Evolutionary conservation across 2,329 filamentous ascomycete species (phyloP).

Genomic region (Passalora sequoiae): DNA sequence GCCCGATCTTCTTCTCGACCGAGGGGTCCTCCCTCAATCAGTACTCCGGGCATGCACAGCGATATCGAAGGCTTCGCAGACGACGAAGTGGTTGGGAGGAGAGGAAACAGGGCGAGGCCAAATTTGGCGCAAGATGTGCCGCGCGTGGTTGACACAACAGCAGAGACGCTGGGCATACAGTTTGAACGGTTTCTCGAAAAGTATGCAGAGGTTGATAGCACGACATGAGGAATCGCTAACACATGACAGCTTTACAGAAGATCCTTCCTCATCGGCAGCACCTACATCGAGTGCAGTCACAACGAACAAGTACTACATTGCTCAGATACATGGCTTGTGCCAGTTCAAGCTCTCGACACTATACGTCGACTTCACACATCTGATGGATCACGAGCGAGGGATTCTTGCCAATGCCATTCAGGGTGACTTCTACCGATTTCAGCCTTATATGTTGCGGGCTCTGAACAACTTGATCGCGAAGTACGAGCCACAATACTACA

Average conservation of each 20-base stretch:
- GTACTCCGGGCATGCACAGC: constrained; percentile 47
- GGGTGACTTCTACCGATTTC: constrained; percentile 88
- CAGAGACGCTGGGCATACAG: constrained; percentile 66
- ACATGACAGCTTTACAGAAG: constrained; percentile 57
- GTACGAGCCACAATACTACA: constrained; percentile 90
- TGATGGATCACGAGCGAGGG: constrained; percentile 70
- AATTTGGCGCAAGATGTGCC: constrained; percentile 55
- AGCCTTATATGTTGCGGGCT: constrained; percentile 82
- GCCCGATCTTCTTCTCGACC: constrained; percentile 52
- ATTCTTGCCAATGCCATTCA: constrained; percentile 81
- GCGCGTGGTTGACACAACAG: constrained; percentile 70
- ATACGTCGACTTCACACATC: constrained; percentile 81
- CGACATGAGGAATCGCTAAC: constrained; percentile 10
- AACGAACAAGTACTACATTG: constrained; percentile 78
- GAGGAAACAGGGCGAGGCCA: constrained; percentile 40
- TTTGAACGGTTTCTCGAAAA: constrained; percentile 77
- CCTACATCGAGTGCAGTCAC: constrained; percentile 65
- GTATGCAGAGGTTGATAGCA: constrained; percentile 42
- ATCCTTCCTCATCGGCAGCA: constrained; percentile 57
- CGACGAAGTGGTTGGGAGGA: constrained; percentile 55
- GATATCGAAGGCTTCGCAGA: constrained; percentile 57
- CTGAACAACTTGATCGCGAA: constrained; percentile 92
- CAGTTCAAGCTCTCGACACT: constrained; percentile 73
- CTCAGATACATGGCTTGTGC: constrained; percentile 73
- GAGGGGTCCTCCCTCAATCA: constrained; percentile 46